Percentiles rank a stretch among this genome's conserved stretches.
These are phyloP conservation scores for Fusarium floridanum DNA, from an alignment of 2,329 filamentous ascomycete genomes.

Conservation along the genomic window DNA sequence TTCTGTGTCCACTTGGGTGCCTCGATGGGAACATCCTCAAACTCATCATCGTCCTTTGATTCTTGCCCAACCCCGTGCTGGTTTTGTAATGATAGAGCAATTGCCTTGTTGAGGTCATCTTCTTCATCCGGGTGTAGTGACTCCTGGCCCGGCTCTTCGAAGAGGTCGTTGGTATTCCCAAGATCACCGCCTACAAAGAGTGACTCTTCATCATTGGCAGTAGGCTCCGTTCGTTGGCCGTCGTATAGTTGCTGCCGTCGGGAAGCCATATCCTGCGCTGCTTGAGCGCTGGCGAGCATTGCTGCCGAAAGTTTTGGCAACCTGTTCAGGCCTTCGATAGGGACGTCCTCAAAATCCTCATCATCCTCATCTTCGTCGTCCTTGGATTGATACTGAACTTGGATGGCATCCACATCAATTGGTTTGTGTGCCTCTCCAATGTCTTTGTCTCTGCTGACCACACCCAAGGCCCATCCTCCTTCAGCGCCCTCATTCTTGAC, in stretches of 20 bases:
- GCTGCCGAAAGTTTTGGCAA: constrained; percentile 70
- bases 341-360: constrained; percentile 91
- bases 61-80: constrained; percentile 61
- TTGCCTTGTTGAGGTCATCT: constrained; percentile 81
- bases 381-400: constrained; percentile 68
- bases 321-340: constrained; percentile 89
- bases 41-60: constrained; percentile 57
- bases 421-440: constrained; percentile 85
- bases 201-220: constrained; percentile 58
- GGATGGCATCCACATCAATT: constrained; percentile 86
- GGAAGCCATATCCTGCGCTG: constrained; percentile 42
- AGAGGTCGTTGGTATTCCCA: constrained; percentile 34
- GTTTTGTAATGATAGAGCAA: constrained; percentile 85
- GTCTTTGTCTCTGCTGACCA: constrained; percentile 88
- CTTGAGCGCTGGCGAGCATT: constrained; percentile 41
- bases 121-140: constrained; percentile 55
- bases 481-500: constrained; percentile 96
- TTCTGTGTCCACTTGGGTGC: constrained; percentile 69
- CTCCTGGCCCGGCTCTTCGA: constrained; percentile 54
- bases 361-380: constrained; percentile 75
- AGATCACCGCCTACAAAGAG: constrained; percentile 59
- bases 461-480: constrained; percentile 94
- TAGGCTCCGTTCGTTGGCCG: constrained; percentile 24
- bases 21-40: constrained; percentile 63
- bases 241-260: constrained; percentile 48